These are phyloP conservation scores for Biscutella laevigata DNA, from an alignment of 441 rosid species.

Conservation along the genomic window DNA sequence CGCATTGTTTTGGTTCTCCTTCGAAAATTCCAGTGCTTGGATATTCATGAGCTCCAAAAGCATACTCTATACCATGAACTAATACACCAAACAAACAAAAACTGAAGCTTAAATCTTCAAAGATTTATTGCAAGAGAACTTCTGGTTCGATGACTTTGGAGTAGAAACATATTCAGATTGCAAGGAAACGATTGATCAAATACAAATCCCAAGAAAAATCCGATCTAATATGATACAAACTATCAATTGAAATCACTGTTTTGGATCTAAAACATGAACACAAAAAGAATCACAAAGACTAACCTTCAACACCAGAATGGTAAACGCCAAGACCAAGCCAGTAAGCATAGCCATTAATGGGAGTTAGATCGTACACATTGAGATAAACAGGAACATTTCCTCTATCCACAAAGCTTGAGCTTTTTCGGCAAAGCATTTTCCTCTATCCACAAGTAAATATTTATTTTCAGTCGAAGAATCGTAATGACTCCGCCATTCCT, in stretches of 20 bases:
- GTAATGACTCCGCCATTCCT: background rate
- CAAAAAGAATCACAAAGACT: conserved; percentile 10
- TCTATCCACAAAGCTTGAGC: conserved; percentile 34
- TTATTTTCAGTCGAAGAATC: background rate
- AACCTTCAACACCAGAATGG: conserved; percentile 97
- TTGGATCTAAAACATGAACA: conserved; percentile 12
- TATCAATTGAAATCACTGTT: background rate
- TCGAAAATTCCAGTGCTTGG: conserved; percentile 91
- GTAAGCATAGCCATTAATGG: conserved; percentile 84
- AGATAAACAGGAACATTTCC: conserved; percentile 87
- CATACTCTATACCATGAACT: conserved; percentile 93
- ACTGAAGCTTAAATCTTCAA: background rate
- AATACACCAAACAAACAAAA: background rate
- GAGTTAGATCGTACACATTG: conserved; percentile 91
- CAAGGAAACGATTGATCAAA: too few species aligned
- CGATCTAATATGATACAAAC: conserved; percentile 11
- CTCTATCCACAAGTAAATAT: background rate
- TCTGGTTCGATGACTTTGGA: background rate
- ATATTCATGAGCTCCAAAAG: conserved; percentile 91
- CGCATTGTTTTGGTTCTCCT: conserved; percentile 79
- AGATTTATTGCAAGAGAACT: background rate
- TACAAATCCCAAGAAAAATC: background rate
- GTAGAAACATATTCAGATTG: too few species aligned
- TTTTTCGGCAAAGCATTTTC: conserved; percentile 62
- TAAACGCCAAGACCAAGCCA: conserved; percentile 97